Evolutionary conservation across 345 rosid genomes (phyloP).

Genomic region (Turritis glabra): DNA sequence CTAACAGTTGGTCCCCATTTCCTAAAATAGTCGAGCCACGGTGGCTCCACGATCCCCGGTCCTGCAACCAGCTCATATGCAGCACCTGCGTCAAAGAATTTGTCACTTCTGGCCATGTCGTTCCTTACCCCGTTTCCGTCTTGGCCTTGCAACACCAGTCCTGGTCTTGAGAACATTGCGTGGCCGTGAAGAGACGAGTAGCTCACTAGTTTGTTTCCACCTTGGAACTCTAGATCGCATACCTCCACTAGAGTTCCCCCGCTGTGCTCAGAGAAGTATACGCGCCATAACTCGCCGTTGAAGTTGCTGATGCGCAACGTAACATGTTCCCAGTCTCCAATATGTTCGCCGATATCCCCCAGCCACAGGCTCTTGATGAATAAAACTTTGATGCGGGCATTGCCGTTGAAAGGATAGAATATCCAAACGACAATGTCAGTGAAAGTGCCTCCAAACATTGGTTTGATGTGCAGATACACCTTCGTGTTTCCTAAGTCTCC

Average conservation of each 20-base stretch:
- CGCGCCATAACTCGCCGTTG: constrained; percentile 57
- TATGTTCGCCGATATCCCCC: constrained; percentile 69
- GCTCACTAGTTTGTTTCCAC: constrained; percentile 55
- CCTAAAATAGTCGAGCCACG: constrained; percentile 67
- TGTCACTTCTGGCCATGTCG: constrained; percentile 64
- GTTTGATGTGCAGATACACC: constrained; percentile 69
- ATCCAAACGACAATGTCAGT: constrained; percentile 76
- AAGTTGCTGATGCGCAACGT: constrained; percentile 87
- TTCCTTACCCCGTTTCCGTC: constrained; percentile 61
- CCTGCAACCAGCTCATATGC: constrained; percentile 49
- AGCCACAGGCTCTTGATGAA: constrained; percentile 45
- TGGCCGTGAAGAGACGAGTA: constrained; percentile 77
- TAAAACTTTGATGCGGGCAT: constrained; percentile 62
- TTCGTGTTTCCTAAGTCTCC: constrained; percentile 55
- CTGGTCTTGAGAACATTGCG: constrained; percentile 69
- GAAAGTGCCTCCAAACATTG: constrained; percentile 78
- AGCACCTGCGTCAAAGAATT: constrained; percentile 44
- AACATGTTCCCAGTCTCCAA: constrained; percentile 93
- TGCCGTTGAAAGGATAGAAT: constrained; percentile 82
- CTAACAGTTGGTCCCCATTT: constrained; percentile 71
- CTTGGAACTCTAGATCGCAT: constrained; percentile 61
- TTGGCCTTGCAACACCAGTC: constrained; percentile 67
- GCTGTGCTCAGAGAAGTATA: constrained; percentile 68
- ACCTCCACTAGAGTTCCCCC: constrained; percentile 61
- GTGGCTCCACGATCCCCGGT: constrained; percentile 42